Conservation (phyloP, 2,329 filamentous ascomycete species). For the Hymenoscyphus scutula region DNA sequence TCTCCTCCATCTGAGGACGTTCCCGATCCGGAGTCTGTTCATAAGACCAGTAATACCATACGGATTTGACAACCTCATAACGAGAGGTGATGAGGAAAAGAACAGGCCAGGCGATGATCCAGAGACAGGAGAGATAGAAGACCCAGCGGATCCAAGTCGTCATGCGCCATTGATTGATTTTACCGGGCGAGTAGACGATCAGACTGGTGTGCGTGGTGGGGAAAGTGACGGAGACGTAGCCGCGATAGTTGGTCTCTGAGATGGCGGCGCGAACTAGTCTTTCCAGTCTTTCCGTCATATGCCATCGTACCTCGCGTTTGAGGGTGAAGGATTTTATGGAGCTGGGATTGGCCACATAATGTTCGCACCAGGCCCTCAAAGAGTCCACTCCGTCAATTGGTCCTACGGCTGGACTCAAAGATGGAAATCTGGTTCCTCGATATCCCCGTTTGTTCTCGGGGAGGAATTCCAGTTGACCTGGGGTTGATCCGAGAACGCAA, state of each 20-base stretch:
- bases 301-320: slow-evolving; percentile 53
- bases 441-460: slow-evolving; percentile 58
- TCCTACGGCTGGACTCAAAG: slow-evolving; percentile 44
- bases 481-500: slow-evolving; percentile 34
- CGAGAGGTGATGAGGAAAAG: slow-evolving; percentile 65
- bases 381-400: slow-evolving; percentile 29
- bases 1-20: slow-evolving; percentile 40
- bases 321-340: slow-evolving; percentile 57
- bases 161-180: slow-evolving; percentile 63
- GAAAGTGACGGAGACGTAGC: slow-evolving; percentile 57
- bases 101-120: slow-evolving; percentile 69
- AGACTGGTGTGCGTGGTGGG: slow-evolving; percentile 55
- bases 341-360: slow-evolving; percentile 58
- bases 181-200: slow-evolving; percentile 62
- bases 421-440: slow-evolving; percentile 60
- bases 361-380: slow-evolving; percentile 57
- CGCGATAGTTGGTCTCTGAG: slow-evolving; percentile 64
- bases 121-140: slow-evolving; percentile 65
- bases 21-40: slow-evolving; percentile 18
- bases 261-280: slow-evolving; percentile 55
- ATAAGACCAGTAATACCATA: slow-evolving; percentile 42
- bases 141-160: slow-evolving; percentile 62
- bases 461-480: slow-evolving; percentile 48
- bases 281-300: slow-evolving; percentile 55
- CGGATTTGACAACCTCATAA: slow-evolving; percentile 60